phyloP scores from a whole-genome alignment of 208 protist species.

The Strigomonas culicis region DNA sequence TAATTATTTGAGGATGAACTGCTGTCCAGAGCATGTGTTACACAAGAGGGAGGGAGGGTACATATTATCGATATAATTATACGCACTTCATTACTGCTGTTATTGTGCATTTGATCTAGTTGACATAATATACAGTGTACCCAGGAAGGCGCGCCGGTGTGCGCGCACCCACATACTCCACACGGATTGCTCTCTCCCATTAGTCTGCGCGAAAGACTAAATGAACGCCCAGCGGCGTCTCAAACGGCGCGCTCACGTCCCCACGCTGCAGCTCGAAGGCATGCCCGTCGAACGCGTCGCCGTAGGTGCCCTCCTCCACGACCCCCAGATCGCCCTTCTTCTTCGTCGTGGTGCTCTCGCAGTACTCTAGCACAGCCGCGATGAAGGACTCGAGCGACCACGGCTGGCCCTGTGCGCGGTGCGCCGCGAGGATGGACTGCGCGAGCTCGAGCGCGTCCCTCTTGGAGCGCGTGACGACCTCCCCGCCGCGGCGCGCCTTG shows the following conservation, averaged over 20 bases:
- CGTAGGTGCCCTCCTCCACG: conserved; percentile 66
- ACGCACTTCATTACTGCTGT: too few relatives aligned
- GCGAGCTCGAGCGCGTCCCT: conserved; percentile 67
- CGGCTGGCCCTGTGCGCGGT: not conserved
- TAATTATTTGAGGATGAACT: too few relatives aligned
- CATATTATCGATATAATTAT: too few relatives aligned
- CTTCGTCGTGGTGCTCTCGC: conserved; percentile 55
- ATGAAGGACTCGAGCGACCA: conserved; percentile 78
- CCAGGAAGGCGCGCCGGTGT: too few relatives aligned
- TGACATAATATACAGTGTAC: too few relatives aligned
- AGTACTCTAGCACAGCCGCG: conserved; percentile 52
- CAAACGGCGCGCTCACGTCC: conserved; percentile 72
- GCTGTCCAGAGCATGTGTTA: too few relatives aligned
- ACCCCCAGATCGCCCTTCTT: conserved; percentile 73
- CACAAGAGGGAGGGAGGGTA: too few relatives aligned
- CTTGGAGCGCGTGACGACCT: conserved; percentile 74
- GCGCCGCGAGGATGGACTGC: conserved; percentile 32
- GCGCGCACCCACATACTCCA: too few relatives aligned
- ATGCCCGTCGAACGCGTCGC: conserved; percentile 58
- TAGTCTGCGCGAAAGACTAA: conserved; percentile 72
- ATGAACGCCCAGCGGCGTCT: conserved; percentile 77
- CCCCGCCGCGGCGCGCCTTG: conserved; percentile 58
- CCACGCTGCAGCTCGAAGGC: conserved; percentile 56
- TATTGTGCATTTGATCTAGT: too few relatives aligned
- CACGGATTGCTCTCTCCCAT: too few relatives aligned